Percentiles rank a stretch among this genome's conserved stretches.
Conservation (phyloP, 768 basidiomycete genomes). For the Russula virescens region DNA sequence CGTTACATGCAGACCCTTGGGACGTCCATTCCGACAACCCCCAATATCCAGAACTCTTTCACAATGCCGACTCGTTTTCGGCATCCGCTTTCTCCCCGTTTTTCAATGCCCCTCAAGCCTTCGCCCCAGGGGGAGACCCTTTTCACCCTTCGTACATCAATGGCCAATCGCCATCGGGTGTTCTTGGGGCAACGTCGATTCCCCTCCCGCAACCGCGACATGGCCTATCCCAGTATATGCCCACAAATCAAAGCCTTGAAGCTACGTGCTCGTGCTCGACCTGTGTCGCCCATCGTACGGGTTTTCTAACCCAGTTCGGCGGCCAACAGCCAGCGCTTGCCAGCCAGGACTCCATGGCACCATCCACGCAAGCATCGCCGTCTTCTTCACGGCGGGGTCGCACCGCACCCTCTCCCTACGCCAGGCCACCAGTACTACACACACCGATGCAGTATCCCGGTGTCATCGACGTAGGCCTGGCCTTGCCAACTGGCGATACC, state of each 20-base stretch:
- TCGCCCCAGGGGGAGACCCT: background rate
- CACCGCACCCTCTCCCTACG: no score
- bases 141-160: background rate
- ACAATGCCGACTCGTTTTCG: background rate
- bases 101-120: background rate
- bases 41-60: background rate
- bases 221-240: no score
- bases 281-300: background rate
- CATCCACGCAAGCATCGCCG: background rate
- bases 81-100: background rate
- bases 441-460: background rate
- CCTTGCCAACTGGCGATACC: background rate
- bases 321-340: background rate
- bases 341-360: background rate
- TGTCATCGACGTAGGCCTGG: background rate
- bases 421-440: background rate
- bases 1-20: background rate
- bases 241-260: background rate
- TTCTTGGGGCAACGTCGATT: background rate
- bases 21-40: background rate
- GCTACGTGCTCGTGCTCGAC: background rate
- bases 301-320: background rate
- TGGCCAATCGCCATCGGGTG: background rate
- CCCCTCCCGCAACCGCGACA: background rate
- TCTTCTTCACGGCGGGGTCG: background rate